A percentile compares a stretch with the other conserved stretches of the same genome.
Conservation (phyloP, 1,284 basidiomycete species). For the Bothia castanella region DNA sequence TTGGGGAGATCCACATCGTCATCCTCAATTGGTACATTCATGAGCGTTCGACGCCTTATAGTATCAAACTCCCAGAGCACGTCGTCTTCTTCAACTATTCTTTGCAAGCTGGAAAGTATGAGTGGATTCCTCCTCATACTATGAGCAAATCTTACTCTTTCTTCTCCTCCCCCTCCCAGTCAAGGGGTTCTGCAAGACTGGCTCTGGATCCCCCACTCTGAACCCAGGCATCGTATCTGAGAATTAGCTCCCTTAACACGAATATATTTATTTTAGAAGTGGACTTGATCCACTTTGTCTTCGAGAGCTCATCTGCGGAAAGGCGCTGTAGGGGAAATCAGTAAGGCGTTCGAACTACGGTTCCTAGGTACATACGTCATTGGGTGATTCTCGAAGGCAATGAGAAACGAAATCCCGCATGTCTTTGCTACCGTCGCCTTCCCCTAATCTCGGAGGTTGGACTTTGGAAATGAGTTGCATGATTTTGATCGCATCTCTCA, state of each 20-base stretch:
- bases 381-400: slow-evolving; percentile 83
- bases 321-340: slow-evolving; percentile 57
- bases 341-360: neutral
- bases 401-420: slow-evolving; percentile 87
- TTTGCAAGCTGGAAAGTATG: slow-evolving; percentile 31
- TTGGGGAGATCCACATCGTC: slow-evolving; percentile 20
- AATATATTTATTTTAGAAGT: slow-evolving; percentile 66
- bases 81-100: slow-evolving; percentile 39
- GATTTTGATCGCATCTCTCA: slow-evolving; percentile 80
- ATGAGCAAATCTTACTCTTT: slow-evolving; percentile 40
- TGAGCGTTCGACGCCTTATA: slow-evolving; percentile 45
- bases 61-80: slow-evolving; percentile 77
- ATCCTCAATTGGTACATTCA: slow-evolving; percentile 20
- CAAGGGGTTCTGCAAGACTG: slow-evolving; percentile 70
- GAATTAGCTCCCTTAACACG: slow-evolving; percentile 80
- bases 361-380: slow-evolving; percentile 52
- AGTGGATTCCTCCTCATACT: slow-evolving; percentile 6
- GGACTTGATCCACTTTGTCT: slow-evolving; percentile 91
- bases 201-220: slow-evolving; percentile 77
- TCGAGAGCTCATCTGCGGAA: slow-evolving; percentile 85
- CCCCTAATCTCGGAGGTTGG: slow-evolving; percentile 77
- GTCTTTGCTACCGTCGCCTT: slow-evolving; percentile 76
- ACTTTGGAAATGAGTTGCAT: slow-evolving; percentile 89
- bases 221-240: slow-evolving; percentile 72
- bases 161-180: slow-evolving; percentile 66